These are phyloP conservation scores for Colletotrichum echinochloae DNA, from an alignment of 2,329 filamentous ascomycete genomes.

Conservation along the genomic window DNA sequence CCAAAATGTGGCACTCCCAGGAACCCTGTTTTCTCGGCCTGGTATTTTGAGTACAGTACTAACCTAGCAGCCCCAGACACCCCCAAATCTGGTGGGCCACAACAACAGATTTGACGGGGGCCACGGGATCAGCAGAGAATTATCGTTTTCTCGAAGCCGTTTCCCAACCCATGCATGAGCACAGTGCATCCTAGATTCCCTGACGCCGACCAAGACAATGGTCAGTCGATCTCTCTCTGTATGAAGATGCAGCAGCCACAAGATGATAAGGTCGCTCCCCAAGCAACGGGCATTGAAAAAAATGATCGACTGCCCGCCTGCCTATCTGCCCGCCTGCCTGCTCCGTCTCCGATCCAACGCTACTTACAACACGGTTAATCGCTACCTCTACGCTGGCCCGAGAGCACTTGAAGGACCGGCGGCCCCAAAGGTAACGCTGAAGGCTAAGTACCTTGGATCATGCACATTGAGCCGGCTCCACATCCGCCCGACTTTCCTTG, in stretches of 20 bases:
- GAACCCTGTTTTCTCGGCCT: constrained; percentile 26
- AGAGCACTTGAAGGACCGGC: constrained; percentile 31
- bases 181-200: constrained; percentile 4
- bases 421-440: constrained; percentile 37
- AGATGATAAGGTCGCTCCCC: not conserved
- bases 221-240: not conserved
- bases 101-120: constrained; percentile 38
- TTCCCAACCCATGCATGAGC: constrained; percentile 3
- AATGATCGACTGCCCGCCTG: not conserved
- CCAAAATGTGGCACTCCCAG: constrained; percentile 34
- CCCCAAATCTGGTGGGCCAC: constrained; percentile 35
- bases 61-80: constrained; percentile 38
- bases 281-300: not conserved
- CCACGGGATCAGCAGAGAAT: constrained; percentile 36
- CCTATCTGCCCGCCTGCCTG: not conserved
- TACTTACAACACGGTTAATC: not conserved
- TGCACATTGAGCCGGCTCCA: constrained; percentile 37
- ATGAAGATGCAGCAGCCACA: not conserved
- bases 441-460: constrained; percentile 39
- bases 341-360: not conserved
- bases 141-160: constrained; percentile 37
- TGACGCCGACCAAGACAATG: not conserved
- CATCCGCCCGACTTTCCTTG: constrained; percentile 28
- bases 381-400: not conserved
- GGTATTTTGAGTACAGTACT: constrained; percentile 19